Percentiles rank a stretch among this genome's conserved stretches.
Conservation (phyloP, 176 grass and related monocot species). For the Otatea glauca region DNA sequence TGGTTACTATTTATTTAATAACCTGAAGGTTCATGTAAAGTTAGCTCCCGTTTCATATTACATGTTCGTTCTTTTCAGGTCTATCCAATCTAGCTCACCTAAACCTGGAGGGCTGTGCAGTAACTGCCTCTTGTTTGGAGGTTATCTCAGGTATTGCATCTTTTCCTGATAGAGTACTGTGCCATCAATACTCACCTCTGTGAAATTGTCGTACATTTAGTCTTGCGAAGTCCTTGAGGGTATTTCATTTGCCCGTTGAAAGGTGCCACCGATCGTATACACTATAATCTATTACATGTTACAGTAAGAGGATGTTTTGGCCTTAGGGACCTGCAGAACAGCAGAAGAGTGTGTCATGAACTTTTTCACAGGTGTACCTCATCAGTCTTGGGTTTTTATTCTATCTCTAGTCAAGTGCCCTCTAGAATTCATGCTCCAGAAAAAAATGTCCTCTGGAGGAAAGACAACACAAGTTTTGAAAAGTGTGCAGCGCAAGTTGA, state of each 20-base stretch:
- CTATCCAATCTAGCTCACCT: constrained; percentile 72
- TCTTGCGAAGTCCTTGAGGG: neutral
- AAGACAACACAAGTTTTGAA: neutral
- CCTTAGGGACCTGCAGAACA: constrained; percentile 24
- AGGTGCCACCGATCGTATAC: neutral
- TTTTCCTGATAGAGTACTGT: constrained; percentile 1
- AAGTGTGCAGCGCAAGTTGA: neutral
- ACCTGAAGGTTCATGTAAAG: neutral
- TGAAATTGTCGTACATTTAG: constrained; percentile 2
- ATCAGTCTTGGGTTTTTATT: neutral
- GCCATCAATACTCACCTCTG: neutral
- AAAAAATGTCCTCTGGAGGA: neutral
- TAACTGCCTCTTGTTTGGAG: constrained; percentile 88
- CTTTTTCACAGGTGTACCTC: neutral
- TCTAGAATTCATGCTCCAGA: constrained; percentile 12
- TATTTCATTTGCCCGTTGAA: neutral
- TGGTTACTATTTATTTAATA: constrained; percentile 19
- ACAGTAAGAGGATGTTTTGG: neutral
- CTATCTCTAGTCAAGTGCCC: neutral
- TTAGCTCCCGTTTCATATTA: constrained; percentile 3
- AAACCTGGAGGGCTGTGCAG: constrained; percentile 80
- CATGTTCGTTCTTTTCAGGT: constrained; percentile 52
- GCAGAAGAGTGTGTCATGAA: constrained; percentile 14
- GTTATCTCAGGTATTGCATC: constrained; percentile 77
- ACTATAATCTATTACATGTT: constrained; percentile 2